A percentile compares a stretch with the other conserved stretches of the same genome.
phyloP scores from a whole-genome alignment of 176 grass and related monocot species.

The Avena insularis region DNA sequence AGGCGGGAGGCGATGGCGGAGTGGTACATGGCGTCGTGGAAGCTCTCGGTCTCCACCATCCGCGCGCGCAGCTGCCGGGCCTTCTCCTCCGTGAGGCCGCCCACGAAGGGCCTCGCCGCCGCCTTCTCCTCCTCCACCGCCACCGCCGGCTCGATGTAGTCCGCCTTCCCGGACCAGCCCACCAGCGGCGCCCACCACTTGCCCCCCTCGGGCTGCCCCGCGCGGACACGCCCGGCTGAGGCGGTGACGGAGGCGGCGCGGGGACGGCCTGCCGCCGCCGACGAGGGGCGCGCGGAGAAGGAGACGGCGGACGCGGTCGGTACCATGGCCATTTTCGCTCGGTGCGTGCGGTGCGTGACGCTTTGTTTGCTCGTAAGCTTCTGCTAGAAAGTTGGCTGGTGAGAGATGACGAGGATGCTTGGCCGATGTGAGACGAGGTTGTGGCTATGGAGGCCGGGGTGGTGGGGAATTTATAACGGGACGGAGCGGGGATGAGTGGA shows the following conservation, averaged over 20 bases:
- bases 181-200: constrained; percentile 86
- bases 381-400: neutral
- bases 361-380: neutral
- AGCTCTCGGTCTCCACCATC: constrained; percentile 27
- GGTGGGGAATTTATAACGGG: constrained; percentile 41
- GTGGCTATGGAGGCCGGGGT: neutral
- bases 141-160: constrained; percentile 68
- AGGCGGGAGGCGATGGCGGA: constrained; percentile 86
- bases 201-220: neutral
- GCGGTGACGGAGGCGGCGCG: neutral
- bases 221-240: neutral
- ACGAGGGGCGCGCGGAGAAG: constrained; percentile 24
- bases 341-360: neutral
- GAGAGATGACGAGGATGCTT: neutral
- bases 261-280: neutral
- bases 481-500: neutral
- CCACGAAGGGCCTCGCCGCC: constrained; percentile 7
- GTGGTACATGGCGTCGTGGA: constrained; percentile 38
- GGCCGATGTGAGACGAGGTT: neutral
- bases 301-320: constrained; percentile 6
- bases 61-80: constrained; percentile 13
- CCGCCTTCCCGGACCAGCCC: constrained; percentile 66
- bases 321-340: constrained; percentile 32
- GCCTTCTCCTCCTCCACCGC: neutral
- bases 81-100: constrained; percentile 64